A percentile compares a stretch with the other conserved stretches of the same genome.
Conservation (phyloP, 257 asterid genomes). For the Salvia splendens region DNA sequence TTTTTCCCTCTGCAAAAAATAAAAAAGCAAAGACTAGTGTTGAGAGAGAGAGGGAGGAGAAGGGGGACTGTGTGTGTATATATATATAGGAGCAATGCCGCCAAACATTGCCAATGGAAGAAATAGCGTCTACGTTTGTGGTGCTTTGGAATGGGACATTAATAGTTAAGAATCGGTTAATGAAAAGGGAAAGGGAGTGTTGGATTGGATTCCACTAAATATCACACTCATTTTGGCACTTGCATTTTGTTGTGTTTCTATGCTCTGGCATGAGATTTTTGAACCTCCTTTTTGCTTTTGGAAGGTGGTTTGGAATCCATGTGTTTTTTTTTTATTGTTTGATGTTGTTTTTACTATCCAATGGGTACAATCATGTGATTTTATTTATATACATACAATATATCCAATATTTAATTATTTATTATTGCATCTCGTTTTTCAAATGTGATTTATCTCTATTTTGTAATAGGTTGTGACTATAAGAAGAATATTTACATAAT, state of each 20-base stretch:
- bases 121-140: constrained; percentile 14
- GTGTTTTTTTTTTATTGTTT: neutral
- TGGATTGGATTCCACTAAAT: constrained; percentile 33
- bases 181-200: neutral
- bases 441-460: too few relatives aligned
- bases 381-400: too few relatives aligned
- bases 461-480: too few relatives aligned
- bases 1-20: neutral
- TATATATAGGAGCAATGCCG: too few relatives aligned
- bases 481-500: too few relatives aligned
- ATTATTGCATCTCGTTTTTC: too few relatives aligned
- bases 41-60: neutral
- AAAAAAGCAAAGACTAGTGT: neutral
- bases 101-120: constrained; percentile 1
- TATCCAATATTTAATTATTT: too few relatives aligned
- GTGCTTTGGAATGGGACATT: constrained; percentile 1
- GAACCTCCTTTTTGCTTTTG: neutral
- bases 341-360: neutral
- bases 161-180: constrained; percentile 29
- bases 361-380: neutral
- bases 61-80: neutral
- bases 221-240: constrained; percentile 12
- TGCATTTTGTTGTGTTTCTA: neutral
- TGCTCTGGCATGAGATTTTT: constrained; percentile 2
- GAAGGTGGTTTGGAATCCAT: neutral